A percentile compares a stretch with the other conserved stretches of the same genome.
phyloP scores from a whole-genome alignment of 1,139 yeast species.

The Geotrichum europaeum region DNA sequence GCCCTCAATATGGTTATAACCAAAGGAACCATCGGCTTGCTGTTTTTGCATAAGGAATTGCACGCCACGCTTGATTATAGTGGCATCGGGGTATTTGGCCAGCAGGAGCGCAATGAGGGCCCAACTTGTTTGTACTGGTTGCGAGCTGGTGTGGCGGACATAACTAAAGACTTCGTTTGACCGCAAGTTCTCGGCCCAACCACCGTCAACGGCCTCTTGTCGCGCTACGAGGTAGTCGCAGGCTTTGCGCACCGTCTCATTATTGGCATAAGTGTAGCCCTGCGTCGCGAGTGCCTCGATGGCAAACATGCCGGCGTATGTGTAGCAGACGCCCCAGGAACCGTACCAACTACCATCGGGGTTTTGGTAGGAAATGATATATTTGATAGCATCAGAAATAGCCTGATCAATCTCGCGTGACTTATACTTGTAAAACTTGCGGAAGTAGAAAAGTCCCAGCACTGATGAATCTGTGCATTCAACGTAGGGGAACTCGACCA shows the following conservation, averaged over 20 bases:
- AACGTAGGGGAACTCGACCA: conserved; percentile 97
- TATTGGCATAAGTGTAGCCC: conserved; percentile 56
- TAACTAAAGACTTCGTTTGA: conserved; percentile 78
- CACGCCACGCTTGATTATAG: conserved; percentile 60
- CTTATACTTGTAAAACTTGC: conserved; percentile 56
- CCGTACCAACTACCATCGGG: conserved; percentile 97
- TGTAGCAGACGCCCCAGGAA: conserved; percentile 95
- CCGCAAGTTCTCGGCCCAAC: conserved; percentile 78
- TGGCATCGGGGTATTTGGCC: conserved; percentile 70
- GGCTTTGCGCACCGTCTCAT: conserved; percentile 59
- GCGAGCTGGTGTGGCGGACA: conserved; percentile 56
- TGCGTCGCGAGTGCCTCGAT: conserved; percentile 79
- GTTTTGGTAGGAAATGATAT: conserved; percentile 61
- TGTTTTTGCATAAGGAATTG: conserved; percentile 63
- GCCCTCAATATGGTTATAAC: conserved; percentile 83
- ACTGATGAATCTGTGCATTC: conserved; percentile 97
- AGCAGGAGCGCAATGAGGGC: conserved; percentile 73
- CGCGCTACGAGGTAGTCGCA: conserved; percentile 76
- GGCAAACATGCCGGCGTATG: conserved; percentile 98
- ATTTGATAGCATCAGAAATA: conserved; percentile 65
- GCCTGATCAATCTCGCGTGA: conserved; percentile 58
- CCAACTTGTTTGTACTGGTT: conserved; percentile 93
- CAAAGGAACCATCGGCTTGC: conserved; percentile 74
- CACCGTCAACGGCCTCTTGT: conserved; percentile 76
- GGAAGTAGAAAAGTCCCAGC: conserved; percentile 76